Evolutionary conservation across 2,329 filamentous ascomycete species (phyloP).

Genomic region (Trichoderma sp.): DNA sequence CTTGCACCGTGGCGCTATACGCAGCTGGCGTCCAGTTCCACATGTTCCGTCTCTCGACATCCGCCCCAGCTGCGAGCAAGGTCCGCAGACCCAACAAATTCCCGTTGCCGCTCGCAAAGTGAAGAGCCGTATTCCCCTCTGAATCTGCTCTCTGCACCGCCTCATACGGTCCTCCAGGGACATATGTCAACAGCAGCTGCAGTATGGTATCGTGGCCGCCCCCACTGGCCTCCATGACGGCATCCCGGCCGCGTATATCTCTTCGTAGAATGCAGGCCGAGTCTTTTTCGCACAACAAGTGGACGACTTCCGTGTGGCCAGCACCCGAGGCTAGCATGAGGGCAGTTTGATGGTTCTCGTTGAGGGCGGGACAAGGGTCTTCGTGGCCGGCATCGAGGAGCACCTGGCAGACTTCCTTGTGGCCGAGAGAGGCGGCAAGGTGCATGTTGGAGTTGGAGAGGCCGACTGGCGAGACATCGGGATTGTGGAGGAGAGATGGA

Average conservation of each 20-base stretch:
- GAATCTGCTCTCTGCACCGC: conserved; percentile 62
- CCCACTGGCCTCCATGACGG: conserved; percentile 65
- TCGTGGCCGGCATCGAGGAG: conserved; percentile 78
- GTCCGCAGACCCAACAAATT: conserved; percentile 76
- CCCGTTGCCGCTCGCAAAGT: conserved; percentile 82
- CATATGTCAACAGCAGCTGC: conserved; percentile 65
- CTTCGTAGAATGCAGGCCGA: conserved; percentile 63
- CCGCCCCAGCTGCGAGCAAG: conserved; percentile 75
- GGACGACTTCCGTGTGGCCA: conserved; percentile 73
- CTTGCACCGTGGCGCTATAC: conserved; percentile 79
- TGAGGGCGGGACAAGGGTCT: conserved; percentile 69
- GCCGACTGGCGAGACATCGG: conserved; percentile 66
- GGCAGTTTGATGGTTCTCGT: conserved; percentile 77
- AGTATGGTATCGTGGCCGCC: conserved; percentile 64
- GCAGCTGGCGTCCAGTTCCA: conserved; percentile 83
- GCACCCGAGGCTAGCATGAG: conserved; percentile 74
- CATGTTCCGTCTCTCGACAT: conserved; percentile 69
- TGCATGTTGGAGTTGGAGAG: conserved; percentile 85
- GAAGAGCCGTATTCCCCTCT: conserved; percentile 82
- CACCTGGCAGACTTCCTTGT: conserved; percentile 66
- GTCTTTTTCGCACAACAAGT: conserved; percentile 66
- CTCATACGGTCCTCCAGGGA: conserved; percentile 53
- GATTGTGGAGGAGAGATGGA: conserved; percentile 72
- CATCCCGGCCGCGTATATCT: conserved; percentile 70
- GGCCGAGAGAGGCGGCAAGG: conserved; percentile 73